These are phyloP conservation scores for Rhizopogon rudus DNA, from an alignment of 768 basidiomycete genomes.

Conservation along the genomic window DNA sequence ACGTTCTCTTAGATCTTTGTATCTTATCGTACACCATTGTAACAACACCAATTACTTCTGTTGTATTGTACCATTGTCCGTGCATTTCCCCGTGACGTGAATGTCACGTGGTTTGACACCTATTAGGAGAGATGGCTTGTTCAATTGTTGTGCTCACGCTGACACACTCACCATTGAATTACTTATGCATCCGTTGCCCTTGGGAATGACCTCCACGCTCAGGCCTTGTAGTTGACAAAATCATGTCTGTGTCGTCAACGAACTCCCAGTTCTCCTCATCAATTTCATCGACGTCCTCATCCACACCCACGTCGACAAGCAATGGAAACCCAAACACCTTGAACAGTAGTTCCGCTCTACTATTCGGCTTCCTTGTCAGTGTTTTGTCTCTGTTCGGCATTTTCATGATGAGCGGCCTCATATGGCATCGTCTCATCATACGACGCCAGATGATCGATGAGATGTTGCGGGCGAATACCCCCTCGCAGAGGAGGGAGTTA, in stretches of 20 bases:
- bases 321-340: background rate
- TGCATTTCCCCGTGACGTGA: too few relatives aligned
- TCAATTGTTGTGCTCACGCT: background rate
- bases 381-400: constrained; percentile 25
- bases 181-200: constrained; percentile 1
- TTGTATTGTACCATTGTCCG: background rate
- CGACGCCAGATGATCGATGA: constrained; percentile 24
- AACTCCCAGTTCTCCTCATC: background rate
- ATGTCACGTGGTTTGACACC: background rate
- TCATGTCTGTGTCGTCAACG: constrained; percentile 17
- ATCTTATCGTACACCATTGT: background rate
- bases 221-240: constrained; percentile 2
- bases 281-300: constrained; percentile 4
- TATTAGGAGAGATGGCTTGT: background rate
- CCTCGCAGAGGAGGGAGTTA: background rate
- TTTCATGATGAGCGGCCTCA: constrained; percentile 24
- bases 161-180: background rate
- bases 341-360: constrained; percentile 13
- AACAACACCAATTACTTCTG: background rate
- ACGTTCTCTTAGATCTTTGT: constrained; percentile 1
- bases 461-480: constrained; percentile 4
- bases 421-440: constrained; percentile 28
- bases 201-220: constrained; percentile 10
- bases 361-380: constrained; percentile 28
- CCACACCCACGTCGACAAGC: background rate